Evolutionary conservation across 2,329 filamentous ascomycete species (phyloP).

Genomic region (Aspergillus sp.): DNA sequence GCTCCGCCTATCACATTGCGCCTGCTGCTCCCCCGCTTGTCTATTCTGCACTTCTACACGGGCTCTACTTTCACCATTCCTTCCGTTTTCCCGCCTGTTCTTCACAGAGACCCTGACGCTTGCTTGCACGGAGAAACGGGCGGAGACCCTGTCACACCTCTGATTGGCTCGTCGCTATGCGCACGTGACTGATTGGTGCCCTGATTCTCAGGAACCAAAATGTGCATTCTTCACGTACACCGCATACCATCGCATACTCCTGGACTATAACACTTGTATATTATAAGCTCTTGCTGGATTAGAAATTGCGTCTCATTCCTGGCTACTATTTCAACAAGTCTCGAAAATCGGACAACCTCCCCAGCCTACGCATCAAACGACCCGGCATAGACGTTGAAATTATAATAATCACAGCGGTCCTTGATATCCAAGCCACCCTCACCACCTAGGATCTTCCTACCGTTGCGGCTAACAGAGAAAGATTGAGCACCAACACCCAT

Average conservation of each 20-base stretch:
- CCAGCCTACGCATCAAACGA: not conserved
- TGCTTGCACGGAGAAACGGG: not conserved
- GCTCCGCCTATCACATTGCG: not conserved
- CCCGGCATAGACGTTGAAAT: constrained; percentile 37
- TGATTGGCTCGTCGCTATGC: not conserved
- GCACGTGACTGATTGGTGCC: constrained; percentile 2
- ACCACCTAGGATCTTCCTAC: constrained; percentile 12
- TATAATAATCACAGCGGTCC: constrained; percentile 29
- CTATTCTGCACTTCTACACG: not conserved
- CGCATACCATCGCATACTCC: too few relatives aligned
- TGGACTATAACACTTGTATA: too few relatives aligned
- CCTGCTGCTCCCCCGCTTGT: not conserved
- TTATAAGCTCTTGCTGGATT: too few relatives aligned
- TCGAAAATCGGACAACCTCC: not conserved
- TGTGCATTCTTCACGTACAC: too few relatives aligned
- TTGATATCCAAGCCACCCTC: constrained; percentile 24
- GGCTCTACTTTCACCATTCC: not conserved
- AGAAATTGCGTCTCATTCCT: too few relatives aligned
- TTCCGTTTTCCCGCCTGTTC: not conserved
- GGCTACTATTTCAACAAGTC: not conserved
- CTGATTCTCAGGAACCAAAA: constrained; percentile 6
- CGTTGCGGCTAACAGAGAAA: constrained; percentile 27
- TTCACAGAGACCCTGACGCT: not conserved
- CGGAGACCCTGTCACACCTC: not conserved
- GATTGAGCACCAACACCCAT: constrained; percentile 33